Conservation (phyloP, 2,329 filamentous ascomycete species). For the Pseudogymnoascus sp. region DNA sequence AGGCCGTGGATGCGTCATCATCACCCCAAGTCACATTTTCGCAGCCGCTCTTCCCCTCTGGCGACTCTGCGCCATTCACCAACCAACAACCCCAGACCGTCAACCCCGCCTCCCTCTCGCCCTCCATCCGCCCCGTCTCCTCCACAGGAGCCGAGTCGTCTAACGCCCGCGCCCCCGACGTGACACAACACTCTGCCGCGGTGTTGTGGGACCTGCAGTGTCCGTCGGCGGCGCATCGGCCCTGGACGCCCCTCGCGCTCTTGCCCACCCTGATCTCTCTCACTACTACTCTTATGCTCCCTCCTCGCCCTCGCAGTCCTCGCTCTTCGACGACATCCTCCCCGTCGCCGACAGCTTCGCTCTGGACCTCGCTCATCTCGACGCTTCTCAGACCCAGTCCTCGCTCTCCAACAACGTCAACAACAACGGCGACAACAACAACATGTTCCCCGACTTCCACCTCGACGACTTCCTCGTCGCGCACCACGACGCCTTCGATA, state of each 20-base stretch:
- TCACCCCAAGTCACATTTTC: slow-evolving; percentile 46
- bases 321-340: slow-evolving; percentile 67
- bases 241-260: slow-evolving; percentile 41
- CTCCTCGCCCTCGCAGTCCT: slow-evolving; percentile 64
- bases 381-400: slow-evolving; percentile 27
- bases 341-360: slow-evolving; percentile 61
- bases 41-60: slow-evolving; percentile 48
- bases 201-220: slow-evolving; percentile 99
- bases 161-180: slow-evolving; percentile 52
- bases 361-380: slow-evolving; percentile 62
- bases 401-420: slow-evolving; percentile 41
- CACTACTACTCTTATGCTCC: slow-evolving; percentile 62
- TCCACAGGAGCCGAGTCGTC: slow-evolving; percentile 32
- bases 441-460: slow-evolving; percentile 34
- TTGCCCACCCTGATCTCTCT: slow-evolving; percentile 60
- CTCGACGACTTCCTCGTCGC: slow-evolving; percentile 38
- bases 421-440: slow-evolving; percentile 35
- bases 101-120: slow-evolving; percentile 55
- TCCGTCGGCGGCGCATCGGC: slow-evolving; percentile 59
- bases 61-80: slow-evolving; percentile 27
- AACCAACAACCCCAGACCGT: slow-evolving; percentile 42
- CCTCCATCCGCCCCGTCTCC: slow-evolving; percentile 41
- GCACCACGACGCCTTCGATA: slow-evolving; percentile 6
- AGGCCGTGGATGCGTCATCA: slow-evolving; percentile 9
- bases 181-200: slow-evolving; percentile 99